Evolutionary conservation across 352 stramenopile genomes (phyloP).

Genomic region (Phytophthora sojae): DNA sequence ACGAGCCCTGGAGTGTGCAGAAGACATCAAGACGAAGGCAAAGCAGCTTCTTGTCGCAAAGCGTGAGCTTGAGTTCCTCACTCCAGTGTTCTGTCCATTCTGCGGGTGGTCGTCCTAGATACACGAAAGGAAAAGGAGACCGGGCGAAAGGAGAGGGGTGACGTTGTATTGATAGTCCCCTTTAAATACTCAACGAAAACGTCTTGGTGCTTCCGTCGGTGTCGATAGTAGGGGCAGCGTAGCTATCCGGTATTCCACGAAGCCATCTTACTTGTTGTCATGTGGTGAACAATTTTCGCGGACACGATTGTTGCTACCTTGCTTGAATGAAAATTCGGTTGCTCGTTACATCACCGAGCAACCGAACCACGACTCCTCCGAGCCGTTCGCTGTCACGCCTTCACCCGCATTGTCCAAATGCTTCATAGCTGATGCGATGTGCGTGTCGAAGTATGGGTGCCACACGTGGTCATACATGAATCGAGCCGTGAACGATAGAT

Average conservation of each 20-base stretch:
- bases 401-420: conserved; percentile 57
- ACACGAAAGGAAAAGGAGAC: conserved; percentile 16
- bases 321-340: conserved; percentile 4
- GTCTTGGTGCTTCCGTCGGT: conserved; percentile 30
- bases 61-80: conserved; percentile 50
- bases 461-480: conserved; percentile 86
- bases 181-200: conserved; percentile 50
- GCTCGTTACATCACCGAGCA: conserved; percentile 66
- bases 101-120: conserved; percentile 35
- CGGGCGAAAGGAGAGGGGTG: neutral
- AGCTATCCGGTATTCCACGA: conserved; percentile 11
- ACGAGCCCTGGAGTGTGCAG: conserved; percentile 38
- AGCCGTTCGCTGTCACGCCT: conserved; percentile 36
- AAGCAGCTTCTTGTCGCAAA: conserved; percentile 38
- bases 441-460: conserved; percentile 72
- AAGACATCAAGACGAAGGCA: conserved; percentile 28
- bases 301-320: conserved; percentile 1
- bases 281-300: conserved; percentile 15
- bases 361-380: conserved; percentile 66
- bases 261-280: neutral
- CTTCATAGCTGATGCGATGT: conserved; percentile 81
- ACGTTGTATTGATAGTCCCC: conserved; percentile 19
- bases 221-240: conserved; percentile 16
- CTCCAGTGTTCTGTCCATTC: conserved; percentile 53
- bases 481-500: conserved; percentile 75